phyloP scores from a whole-genome alignment of 1,284 basidiomycete species.

The Rhodotorula sp. region DNA sequence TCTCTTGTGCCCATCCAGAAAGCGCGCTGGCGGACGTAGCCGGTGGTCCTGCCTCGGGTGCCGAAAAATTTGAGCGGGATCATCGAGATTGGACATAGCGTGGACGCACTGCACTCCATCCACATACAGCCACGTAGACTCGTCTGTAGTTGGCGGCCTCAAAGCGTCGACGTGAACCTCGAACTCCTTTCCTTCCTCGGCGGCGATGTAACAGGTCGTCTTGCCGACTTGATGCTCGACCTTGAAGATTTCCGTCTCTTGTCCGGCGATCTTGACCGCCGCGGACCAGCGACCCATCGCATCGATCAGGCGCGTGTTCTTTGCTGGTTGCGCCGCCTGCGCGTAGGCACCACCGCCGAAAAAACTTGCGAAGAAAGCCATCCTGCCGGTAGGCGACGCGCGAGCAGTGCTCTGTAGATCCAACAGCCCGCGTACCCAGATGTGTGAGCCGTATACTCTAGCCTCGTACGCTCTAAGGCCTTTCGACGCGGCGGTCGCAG shows the following conservation, averaged over 20 bases:
- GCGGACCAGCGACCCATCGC: neutral
- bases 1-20: no score
- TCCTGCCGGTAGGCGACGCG: neutral
- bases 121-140: neutral
- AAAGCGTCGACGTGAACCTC: neutral
- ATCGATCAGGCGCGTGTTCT: neutral
- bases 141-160: no score
- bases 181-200: conserved; percentile 17
- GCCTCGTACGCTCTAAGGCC: no score
- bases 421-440: no score
- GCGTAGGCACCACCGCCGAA: neutral
- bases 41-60: no score
- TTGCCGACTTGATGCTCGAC: conserved; percentile 3
- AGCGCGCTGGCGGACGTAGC: no score
- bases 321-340: neutral
- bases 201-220: conserved; percentile 16
- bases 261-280: neutral
- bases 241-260: conserved; percentile 4
- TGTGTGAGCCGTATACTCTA: no score
- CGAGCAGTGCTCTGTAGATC: no score
- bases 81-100: no score
- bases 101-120: no score
- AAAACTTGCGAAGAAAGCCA: neutral
- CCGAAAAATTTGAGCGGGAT: no score
- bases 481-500: no score